These are phyloP conservation scores for Entoloma clypeatum DNA, from an alignment of 1,284 basidiomycete genomes.

Conservation along the genomic window DNA sequence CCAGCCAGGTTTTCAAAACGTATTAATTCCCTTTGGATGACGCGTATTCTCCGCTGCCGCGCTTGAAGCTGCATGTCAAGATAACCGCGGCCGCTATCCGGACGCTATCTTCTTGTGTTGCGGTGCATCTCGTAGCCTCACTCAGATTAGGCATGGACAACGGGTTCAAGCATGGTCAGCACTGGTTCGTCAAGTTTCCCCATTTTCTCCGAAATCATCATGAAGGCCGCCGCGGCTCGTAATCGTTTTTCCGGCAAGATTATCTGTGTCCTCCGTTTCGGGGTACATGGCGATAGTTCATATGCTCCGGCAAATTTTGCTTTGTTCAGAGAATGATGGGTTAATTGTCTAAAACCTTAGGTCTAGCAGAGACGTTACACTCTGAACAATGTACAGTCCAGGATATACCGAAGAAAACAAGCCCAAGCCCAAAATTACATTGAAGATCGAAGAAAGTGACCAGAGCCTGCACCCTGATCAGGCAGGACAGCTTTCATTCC, in stretches of 20 bases:
- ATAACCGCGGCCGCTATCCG: slow-evolving; percentile 54
- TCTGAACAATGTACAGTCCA: slow-evolving; percentile 87
- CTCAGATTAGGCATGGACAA: slow-evolving; percentile 60
- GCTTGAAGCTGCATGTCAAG: slow-evolving; percentile 53
- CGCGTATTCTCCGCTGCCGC: slow-evolving; percentile 50
- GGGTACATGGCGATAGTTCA: slow-evolving; percentile 78
- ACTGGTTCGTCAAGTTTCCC: slow-evolving; percentile 46
- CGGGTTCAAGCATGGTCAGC: slow-evolving; percentile 75
- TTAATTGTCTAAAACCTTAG: slow-evolving; percentile 55
- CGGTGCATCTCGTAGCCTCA: slow-evolving; percentile 54
- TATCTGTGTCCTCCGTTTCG: slow-evolving; percentile 77
- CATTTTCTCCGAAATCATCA: slow-evolving; percentile 1
- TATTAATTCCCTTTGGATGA: slow-evolving; percentile 62
- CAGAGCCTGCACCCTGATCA: slow-evolving; percentile 62
- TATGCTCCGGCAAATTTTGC: slow-evolving; percentile 93
- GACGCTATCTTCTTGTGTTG: slow-evolving; percentile 81
- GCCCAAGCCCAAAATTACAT: slow-evolving; percentile 77
- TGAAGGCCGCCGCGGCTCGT: slow-evolving; percentile 63
- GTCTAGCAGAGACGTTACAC: slow-evolving; percentile 82
- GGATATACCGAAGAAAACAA: slow-evolving; percentile 81
- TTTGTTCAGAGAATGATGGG: slow-evolving; percentile 30
- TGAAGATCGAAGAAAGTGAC: slow-evolving; percentile 81
- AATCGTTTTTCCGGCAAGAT: slow-evolving; percentile 59
- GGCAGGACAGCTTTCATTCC: slow-evolving; percentile 61
- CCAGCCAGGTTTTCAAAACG: slow-evolving; percentile 54